These are phyloP conservation scores for Talaromyces sp. DNA, from an alignment of 2,329 filamentous ascomycete species.

Conservation along the genomic window DNA sequence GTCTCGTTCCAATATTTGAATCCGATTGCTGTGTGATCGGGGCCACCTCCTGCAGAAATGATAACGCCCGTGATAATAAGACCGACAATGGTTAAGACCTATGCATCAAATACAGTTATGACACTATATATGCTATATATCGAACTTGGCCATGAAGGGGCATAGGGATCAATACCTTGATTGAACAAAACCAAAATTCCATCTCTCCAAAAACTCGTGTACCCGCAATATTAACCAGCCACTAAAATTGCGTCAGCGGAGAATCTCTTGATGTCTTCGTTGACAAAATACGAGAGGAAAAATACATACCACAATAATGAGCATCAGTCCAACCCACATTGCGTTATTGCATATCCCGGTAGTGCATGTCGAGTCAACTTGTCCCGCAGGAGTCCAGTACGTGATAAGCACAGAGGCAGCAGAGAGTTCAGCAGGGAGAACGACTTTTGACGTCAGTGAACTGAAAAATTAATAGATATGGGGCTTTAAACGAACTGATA, in stretches of 20 bases:
- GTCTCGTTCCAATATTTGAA: constrained; percentile 49
- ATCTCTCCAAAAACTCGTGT: constrained; percentile 50
- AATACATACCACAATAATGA: constrained; percentile 48
- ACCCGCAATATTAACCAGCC: constrained; percentile 40
- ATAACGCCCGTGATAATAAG: constrained; percentile 50
- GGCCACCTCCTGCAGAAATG: constrained; percentile 51
- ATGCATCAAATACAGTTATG: neutral
- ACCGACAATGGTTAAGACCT: constrained; percentile 47
- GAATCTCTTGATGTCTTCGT: neutral
- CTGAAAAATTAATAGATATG: neutral
- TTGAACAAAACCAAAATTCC: constrained; percentile 50
- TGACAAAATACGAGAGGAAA: neutral
- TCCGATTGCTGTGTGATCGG: constrained; percentile 43
- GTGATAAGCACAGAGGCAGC: constrained; percentile 60
- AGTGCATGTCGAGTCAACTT: constrained; percentile 22
- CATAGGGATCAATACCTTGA: constrained; percentile 29
- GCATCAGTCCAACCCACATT: constrained; percentile 52
- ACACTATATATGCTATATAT: neutral
- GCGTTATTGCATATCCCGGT: constrained; percentile 21
- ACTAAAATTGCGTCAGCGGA: neutral
- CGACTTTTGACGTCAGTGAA: constrained; percentile 8
- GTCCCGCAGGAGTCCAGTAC: constrained; percentile 50
- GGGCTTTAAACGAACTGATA: neutral
- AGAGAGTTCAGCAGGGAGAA: constrained; percentile 51
- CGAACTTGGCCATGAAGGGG: neutral